Conservation (phyloP, 2,329 filamentous ascomycete genomes). For the Trichophyton benhamiae region DNA sequence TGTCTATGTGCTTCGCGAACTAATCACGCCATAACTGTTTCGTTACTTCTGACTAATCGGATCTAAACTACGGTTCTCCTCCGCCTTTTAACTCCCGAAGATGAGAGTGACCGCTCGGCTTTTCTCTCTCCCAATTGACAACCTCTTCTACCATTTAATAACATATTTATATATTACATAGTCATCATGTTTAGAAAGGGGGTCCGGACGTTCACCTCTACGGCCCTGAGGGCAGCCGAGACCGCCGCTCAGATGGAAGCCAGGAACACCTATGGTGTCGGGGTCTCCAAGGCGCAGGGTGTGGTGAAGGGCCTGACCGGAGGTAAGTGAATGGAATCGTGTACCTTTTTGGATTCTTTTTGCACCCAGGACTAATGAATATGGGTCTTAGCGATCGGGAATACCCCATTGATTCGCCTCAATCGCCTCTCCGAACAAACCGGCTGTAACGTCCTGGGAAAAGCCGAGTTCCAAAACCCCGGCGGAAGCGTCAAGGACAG, state of each 20-base stretch:
- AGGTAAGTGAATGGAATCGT: constrained; percentile 44
- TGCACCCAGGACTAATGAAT: background rate
- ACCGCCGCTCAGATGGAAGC: constrained; percentile 35
- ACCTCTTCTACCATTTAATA: background rate
- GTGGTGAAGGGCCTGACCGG: constrained; percentile 66
- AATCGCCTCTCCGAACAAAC: constrained; percentile 81
- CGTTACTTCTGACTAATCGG: background rate
- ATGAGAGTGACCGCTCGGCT: background rate
- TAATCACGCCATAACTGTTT: background rate
- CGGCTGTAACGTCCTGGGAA: constrained; percentile 86
- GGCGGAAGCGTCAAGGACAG: constrained; percentile 94
- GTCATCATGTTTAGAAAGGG: constrained; percentile 55
- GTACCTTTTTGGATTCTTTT: background rate
- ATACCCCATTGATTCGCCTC: constrained; percentile 85
- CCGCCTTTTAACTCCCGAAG: background rate
- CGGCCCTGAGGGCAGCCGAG: constrained; percentile 44
- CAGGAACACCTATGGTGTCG: constrained; percentile 50
- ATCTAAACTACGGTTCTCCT: background rate
- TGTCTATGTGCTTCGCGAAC: background rate
- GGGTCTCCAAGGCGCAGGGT: constrained; percentile 68
- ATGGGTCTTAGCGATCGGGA: constrained; percentile 67
- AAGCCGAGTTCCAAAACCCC: constrained; percentile 98
- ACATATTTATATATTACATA: background rate
- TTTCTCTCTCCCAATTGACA: background rate
- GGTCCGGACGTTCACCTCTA: constrained; percentile 54